These are phyloP conservation scores for Rhamnella rubrinervis DNA, from an alignment of 331 rosid genomes.

Conservation along the genomic window DNA sequence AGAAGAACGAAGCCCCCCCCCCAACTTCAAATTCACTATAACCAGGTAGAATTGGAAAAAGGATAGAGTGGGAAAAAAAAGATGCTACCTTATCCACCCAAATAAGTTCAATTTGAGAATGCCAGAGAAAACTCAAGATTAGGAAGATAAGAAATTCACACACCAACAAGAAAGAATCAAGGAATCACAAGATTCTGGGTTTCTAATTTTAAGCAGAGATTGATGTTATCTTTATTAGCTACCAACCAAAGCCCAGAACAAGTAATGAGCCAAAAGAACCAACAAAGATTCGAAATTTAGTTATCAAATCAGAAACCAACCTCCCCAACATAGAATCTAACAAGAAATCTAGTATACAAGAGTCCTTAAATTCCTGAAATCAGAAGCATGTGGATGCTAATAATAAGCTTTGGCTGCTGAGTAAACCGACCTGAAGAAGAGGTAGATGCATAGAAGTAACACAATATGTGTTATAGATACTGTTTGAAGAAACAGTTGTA, in stretches of 20 bases:
- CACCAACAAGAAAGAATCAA: conserved; percentile 43
- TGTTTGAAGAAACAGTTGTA: conserved; percentile 9
- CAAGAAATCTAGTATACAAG: conserved; percentile 25
- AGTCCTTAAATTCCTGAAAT: conserved; percentile 25
- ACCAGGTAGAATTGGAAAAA: conserved; percentile 18
- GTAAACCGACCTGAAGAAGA: neutral
- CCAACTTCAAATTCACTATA: conserved; percentile 32
- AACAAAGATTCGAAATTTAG: conserved; percentile 54
- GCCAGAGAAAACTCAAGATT: conserved; percentile 32
- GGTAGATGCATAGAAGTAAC: conserved; percentile 18
- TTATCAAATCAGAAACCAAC: conserved; percentile 31
- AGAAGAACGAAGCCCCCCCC: conserved; percentile 23
- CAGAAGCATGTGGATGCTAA: conserved; percentile 31
- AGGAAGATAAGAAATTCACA: conserved; percentile 42
- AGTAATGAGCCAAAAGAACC: conserved; percentile 43
- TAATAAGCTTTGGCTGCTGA: conserved; percentile 28
- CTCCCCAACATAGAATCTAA: conserved; percentile 29
- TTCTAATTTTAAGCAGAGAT: conserved; percentile 53
- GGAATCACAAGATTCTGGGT: conserved; percentile 66
- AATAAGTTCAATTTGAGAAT: conserved; percentile 42
- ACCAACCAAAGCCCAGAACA: conserved; percentile 56
- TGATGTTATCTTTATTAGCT: conserved; percentile 57
- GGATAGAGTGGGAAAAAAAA: conserved; percentile 34
- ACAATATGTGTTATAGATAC: conserved; percentile 18
- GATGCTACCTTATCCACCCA: conserved; percentile 79